phyloP scores from a whole-genome alignment of 1,284 basidiomycete species.

The Pseudomicrostroma phylloplanum region DNA sequence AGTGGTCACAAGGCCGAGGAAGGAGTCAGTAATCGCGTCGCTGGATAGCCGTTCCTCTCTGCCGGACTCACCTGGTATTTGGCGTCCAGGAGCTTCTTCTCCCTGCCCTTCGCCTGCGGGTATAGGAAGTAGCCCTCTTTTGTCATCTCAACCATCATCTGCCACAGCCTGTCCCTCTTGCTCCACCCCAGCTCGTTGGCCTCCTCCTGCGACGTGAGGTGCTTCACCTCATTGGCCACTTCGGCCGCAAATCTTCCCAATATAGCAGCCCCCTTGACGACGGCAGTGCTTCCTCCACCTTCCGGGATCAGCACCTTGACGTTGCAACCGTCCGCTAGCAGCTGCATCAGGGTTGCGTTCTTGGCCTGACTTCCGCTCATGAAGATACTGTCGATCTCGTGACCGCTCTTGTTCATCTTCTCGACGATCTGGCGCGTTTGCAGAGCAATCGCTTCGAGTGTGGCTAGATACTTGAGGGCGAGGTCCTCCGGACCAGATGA shows the following conservation, averaged over 20 bases:
- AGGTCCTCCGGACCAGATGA: conserved; percentile 74
- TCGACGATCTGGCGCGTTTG: conserved; percentile 94
- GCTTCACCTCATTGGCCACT: conserved; percentile 36
- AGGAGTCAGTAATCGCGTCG: conserved; percentile 47
- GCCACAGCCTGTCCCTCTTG: conserved; percentile 71
- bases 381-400: conserved; percentile 77
- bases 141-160: conserved; percentile 95
- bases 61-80: conserved; percentile 64
- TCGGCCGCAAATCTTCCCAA: conserved; percentile 80
- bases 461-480: conserved; percentile 81
- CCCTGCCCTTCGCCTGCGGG: conserved; percentile 53
- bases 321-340: conserved; percentile 77
- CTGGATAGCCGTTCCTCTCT: conserved; percentile 8
- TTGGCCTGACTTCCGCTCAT: conserved; percentile 59
- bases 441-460: conserved; percentile 87
- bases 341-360: conserved; percentile 49
- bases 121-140: conserved; percentile 68
- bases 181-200: conserved; percentile 56
- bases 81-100: conserved; percentile 63
- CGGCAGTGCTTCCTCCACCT: conserved; percentile 64
- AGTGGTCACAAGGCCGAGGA: too few relatives aligned
- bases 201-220: conserved; percentile 48
- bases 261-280: conserved; percentile 89
- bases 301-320: conserved; percentile 79
- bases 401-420: conserved; percentile 78